Evolutionary conservation across 2,329 filamentous ascomycete species (phyloP), one percentile per base, ranked within the genome.

Genomic region (Verticillium longisporum): DNA sequence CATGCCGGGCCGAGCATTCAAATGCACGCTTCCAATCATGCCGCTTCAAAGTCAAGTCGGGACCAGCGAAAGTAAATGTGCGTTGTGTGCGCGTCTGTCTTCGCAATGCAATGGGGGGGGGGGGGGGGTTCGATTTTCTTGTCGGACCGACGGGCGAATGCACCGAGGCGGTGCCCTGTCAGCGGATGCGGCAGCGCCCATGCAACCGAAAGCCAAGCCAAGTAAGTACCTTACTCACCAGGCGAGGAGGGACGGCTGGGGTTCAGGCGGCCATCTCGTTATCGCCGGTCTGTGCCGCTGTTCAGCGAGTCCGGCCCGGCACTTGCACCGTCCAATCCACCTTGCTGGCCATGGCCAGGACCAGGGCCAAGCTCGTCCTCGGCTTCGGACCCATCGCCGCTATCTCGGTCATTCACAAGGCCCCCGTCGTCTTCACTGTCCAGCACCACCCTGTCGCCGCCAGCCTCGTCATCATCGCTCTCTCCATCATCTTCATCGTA

Each of bases 401-500:
- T 57, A 60, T 60, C 61, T 61, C 60, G 61, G 60, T 53, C 61
- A 41, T 62, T 65, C 21, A 65, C 62, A 36, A 64, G 41, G 58
- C 61, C 61, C 33, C 64, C 62, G 50, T 66, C 65, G 41, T 57
- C 62, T 37, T 56, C 63, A 37, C 59, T 55, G 32, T 61, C 62
- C 37, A 64, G 65, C 50, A 62, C 61, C 58, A 63, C 63, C n/a
- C 63, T 57, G 58, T 36, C 56, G 53, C 37, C 60, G 18, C 64
- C 64, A 13, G 65, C 66, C 6, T 65, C 63, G 10, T 62, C 66
- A 13, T 67, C 65, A 45, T 73, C 72, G 10, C 71, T 69, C 18
- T 70, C 71, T 58, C 73, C 73, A 58, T 77, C 74, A 61, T 74
- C 77, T 56, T 75, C 73, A 32, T 76, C 77, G 58, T 79, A 72